Conservation (phyloP, 2,329 filamentous ascomycete species). For the Xylariaceae sp. region DNA sequence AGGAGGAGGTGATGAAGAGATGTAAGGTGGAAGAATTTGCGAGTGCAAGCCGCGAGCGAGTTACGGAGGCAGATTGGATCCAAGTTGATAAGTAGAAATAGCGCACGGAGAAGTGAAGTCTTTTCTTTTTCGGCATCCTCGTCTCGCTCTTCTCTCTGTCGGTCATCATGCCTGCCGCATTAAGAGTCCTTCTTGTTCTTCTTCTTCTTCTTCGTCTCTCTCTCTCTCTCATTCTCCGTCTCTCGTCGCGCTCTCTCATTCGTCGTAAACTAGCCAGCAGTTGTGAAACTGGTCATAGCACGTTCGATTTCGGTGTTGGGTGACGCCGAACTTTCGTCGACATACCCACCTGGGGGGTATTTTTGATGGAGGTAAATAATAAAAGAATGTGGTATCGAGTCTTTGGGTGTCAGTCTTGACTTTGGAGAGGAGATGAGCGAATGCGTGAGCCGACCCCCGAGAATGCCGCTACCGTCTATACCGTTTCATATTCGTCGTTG, state of each 20-base stretch:
- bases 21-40: no score
- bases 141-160: conserved; percentile 10
- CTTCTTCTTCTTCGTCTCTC: conserved; percentile 6
- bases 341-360: no score
- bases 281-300: conserved; percentile 13
- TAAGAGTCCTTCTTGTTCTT: conserved; percentile 4
- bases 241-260: conserved; percentile 11
- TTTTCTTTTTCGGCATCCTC: conserved; percentile 7
- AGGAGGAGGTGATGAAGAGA: conserved; percentile 5
- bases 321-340: no score
- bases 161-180: conserved; percentile 7
- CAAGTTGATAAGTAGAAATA: conserved; percentile 8
- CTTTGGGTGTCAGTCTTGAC: conserved; percentile 2
- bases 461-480: conserved; percentile 19
- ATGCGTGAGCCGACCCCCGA: conserved; percentile 8
- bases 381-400: conserved; percentile 10
- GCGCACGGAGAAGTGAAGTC: conserved; percentile 10
- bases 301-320: not conserved
- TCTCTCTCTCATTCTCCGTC: no score
- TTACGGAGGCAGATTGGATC: no score
- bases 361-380: conserved; percentile 3
- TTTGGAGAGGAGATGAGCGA: conserved; percentile 10
- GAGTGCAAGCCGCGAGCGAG: no score
- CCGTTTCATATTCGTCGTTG: conserved; percentile 15
- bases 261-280: conserved; percentile 12